Evolutionary conservation across 2,329 filamentous ascomycete genomes (phyloP), one percentile per base, ranked within the genome.

Genomic region (Grosmannia penicillata): DNA sequence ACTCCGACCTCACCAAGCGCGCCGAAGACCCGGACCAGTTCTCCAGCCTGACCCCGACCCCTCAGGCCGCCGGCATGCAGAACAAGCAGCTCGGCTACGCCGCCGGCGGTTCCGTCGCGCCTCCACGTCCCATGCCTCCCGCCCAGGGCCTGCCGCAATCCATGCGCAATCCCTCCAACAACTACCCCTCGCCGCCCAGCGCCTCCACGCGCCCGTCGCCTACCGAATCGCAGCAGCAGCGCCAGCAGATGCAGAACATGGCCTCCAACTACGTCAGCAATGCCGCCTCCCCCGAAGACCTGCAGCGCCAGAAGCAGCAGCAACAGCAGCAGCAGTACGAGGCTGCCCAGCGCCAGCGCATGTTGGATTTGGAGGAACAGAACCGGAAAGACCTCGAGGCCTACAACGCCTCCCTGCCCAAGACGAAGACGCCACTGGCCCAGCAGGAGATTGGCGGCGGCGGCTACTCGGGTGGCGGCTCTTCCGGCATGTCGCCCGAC

Each of bases 351-450:
- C 61, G 63, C 24, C 65, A 72, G 41, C 59, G 64, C 25, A 62
- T 67, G 45, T 60, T 63, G 30, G 71, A 78, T 45, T 62, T 67
- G 2, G 72, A 76, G 45, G 79, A 85, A 49, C 73, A 78, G 50
- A 71, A 71, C 38, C 71, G 82, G 39, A 74, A 79, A 47, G 85
- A 94, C 37, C 67, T 83, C 48, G 86, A 91, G 53, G 83, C 77
- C 15, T 95, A 94, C 59, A 94, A 96, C 56, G 82, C 84, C 26
- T 85, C 83, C 19, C 62, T 95, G 43, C 89, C 86, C 24, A 82
- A 93, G 64, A 78, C 71, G 45, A 84, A 83, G 54, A 62, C 77
- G 10, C 83, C 84, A 3, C 53, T 91, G 47, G 86, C 87, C 24
- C 84, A 96, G 56, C 87, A 95, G 59, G 91, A 96, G 57, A 63